Base-by-base conservation (phyloP, 345 rosid genomes). In the Microcos paniculata region DNA sequence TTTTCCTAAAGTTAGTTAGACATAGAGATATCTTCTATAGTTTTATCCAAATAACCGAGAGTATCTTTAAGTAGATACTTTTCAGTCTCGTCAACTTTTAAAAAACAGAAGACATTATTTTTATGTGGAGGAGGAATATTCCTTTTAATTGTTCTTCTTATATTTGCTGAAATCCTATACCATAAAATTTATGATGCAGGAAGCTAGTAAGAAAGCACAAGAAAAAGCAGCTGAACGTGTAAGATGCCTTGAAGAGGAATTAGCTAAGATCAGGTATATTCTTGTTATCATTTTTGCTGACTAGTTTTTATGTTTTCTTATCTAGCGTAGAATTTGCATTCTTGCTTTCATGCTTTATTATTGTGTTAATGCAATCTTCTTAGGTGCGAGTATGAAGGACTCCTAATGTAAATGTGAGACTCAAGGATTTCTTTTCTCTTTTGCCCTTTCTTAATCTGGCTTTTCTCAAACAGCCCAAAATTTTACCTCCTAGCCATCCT, bases 181-280 rank as follows among this genome's bases (percentile, higher is more conserved):
- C 4, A 71, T 75, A 75, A 64, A 55, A 26, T 67, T 46, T 71
- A 73, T 75, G 74, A 66, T 84, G 7, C 84, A 95, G 98, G 97
- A 91, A 79, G 88, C 98, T 72, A 87, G 84, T 78, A 93, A 87
- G 84, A 89, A 83, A 82, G 92, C 88, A 46, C 90, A 90, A 81
- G 98, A 95, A 78, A 90, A 88, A 79, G 82, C 87, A 11, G 87
- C 87, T 73, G 96, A 90, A 67, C 88, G 86, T 38, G 59, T 88
- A 73, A 88, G 90, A 73, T 86, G 80, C 80, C 92, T 91, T 48
- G 98, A 95, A 87, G 98, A 90, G 80, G 96, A 90, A 45, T 79
- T 90, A 82, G 85, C 80, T 28, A 89, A 88, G 85, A 84, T 89
- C 66, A 90, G 94, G 98, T 92, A 81, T 65, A 23, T 43, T 31